These are phyloP conservation scores for Penstemon eatonii DNA, from an alignment of 257 asterid species.

Conservation along the genomic window DNA sequence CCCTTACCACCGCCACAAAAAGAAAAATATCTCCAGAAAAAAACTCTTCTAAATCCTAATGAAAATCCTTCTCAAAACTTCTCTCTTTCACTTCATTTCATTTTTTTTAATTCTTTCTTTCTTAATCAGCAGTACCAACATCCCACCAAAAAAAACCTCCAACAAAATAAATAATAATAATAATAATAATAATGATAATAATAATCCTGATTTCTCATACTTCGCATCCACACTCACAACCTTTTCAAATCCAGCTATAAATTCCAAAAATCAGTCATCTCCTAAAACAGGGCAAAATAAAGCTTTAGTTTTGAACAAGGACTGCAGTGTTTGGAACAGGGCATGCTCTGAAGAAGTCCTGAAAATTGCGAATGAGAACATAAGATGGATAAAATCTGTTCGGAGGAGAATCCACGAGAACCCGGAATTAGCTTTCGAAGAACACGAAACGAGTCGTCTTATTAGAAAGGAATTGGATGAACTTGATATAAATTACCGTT, in stretches of 20 bases:
- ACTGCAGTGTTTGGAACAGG: slow-evolving; percentile 1
- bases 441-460: slow-evolving; percentile 63
- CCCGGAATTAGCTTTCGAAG: slow-evolving; percentile 90
- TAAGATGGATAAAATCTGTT: slow-evolving; percentile 60
- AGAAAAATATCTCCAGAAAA: no score
- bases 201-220: slow-evolving; percentile 3
- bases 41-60: no score
- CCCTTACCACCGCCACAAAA: slow-evolving; percentile 10
- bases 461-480: slow-evolving; percentile 65
- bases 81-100: no score
- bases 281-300: background rate
- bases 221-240: background rate
- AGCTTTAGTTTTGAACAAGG: background rate
- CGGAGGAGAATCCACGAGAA: slow-evolving; percentile 72
- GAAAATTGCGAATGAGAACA: slow-evolving; percentile 30
- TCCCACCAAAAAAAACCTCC: background rate
- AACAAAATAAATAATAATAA: no score
- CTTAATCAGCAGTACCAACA: background rate
- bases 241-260: background rate
- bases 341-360: slow-evolving; percentile 4
- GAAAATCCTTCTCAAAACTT: no score
- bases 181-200: no score
- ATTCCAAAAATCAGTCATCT: background rate
- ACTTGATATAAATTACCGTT: slow-evolving; percentile 54
- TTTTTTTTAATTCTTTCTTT: background rate